phyloP scores from a whole-genome alignment of 352 stramenopile species.

The Globisporangium mamillatum region DNA sequence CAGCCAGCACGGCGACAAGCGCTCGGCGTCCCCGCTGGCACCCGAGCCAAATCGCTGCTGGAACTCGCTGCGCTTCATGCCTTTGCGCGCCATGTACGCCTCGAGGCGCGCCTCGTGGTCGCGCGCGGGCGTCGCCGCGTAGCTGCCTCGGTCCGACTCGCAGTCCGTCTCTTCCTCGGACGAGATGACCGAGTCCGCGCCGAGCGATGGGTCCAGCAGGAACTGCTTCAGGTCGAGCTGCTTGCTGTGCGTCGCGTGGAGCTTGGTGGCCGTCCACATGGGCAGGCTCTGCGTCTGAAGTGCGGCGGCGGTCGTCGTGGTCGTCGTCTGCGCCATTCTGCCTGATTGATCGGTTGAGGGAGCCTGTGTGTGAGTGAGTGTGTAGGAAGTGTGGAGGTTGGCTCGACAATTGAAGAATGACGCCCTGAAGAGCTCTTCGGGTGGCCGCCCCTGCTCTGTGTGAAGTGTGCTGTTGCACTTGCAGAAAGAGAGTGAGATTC shows the following conservation, averaged over 20 bases:
- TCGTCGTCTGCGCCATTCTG: not conserved
- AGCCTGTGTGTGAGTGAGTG: not conserved
- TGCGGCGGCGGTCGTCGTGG: slow-evolving; percentile 12
- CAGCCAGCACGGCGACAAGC: slow-evolving; percentile 9
- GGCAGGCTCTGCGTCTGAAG: slow-evolving; percentile 43
- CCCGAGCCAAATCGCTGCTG: slow-evolving; percentile 13
- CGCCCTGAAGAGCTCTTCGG: not conserved
- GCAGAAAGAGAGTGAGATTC: slow-evolving; percentile 7
- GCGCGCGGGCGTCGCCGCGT: slow-evolving; percentile 29
- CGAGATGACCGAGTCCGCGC: slow-evolving; percentile 32
- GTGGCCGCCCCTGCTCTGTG: not conserved
- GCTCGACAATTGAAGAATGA: slow-evolving; percentile 43
- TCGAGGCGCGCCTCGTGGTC: slow-evolving; percentile 51
- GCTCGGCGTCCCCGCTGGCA: not conserved
- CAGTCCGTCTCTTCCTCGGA: slow-evolving; percentile 71
- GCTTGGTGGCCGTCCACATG: slow-evolving; percentile 13
- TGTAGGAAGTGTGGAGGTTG: not conserved
- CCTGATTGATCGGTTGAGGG: not conserved
- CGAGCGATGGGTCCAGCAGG: slow-evolving; percentile 16
- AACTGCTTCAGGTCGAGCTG: not conserved
- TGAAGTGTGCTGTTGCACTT: slow-evolving; percentile 8
- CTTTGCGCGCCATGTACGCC: slow-evolving; percentile 37
- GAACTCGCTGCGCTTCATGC: slow-evolving; percentile 24
- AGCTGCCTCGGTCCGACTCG: slow-evolving; percentile 54
- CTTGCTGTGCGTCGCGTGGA: not conserved